A percentile compares a stretch with the other conserved stretches of the same genome.
Evolutionary conservation across 176 grass and related monocot genomes (phyloP).

Genomic region (Leersia perrieri): DNA sequence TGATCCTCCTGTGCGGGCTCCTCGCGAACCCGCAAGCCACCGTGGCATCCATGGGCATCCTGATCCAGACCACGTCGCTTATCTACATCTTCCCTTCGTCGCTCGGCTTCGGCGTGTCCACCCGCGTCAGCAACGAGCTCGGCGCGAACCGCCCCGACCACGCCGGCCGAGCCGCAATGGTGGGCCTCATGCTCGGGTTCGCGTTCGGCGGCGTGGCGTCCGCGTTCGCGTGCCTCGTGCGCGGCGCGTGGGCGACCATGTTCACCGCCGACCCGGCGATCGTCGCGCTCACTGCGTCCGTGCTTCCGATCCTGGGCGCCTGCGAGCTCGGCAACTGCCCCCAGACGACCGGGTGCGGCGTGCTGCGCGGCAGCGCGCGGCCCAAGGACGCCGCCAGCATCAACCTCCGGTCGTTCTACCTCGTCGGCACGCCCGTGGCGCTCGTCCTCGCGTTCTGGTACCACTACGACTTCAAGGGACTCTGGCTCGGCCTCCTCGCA

Average conservation of each 20-base stretch:
- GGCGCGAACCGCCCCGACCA: constrained; percentile 61
- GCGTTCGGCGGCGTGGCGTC: constrained; percentile 55
- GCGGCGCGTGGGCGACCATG: constrained; percentile 60
- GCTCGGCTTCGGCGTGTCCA: constrained; percentile 80
- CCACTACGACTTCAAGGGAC: constrained; percentile 62
- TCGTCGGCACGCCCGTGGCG: constrained; percentile 71
- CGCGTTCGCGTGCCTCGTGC: constrained; percentile 56
- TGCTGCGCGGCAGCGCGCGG: constrained; percentile 74
- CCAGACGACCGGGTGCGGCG: constrained; percentile 75
- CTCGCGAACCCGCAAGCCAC: constrained; percentile 75
- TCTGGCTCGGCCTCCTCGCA: constrained; percentile 79
- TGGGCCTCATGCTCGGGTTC: constrained; percentile 66
- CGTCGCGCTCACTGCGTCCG: constrained; percentile 65
- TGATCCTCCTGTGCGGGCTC: constrained; percentile 90
- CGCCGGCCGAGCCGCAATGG: constrained; percentile 49
- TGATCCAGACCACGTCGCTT: constrained; percentile 92
- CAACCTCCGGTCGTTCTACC: constrained; percentile 85
- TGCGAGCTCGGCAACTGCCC: constrained; percentile 92
- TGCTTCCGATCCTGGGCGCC: constrained; percentile 65
- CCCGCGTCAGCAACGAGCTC: constrained; percentile 89
- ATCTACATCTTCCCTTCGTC: constrained; percentile 99
- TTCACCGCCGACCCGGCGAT: constrained; percentile 74
- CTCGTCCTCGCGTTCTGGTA: constrained; percentile 71
- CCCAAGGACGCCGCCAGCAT: constrained; percentile 75
- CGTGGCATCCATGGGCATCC: constrained; percentile 85